Percentiles rank a stretch among this genome's conserved stretches.
Evolutionary conservation across 2,329 filamentous ascomycete species (phyloP).

Genomic region (Pyrenochaeta sp.): DNA sequence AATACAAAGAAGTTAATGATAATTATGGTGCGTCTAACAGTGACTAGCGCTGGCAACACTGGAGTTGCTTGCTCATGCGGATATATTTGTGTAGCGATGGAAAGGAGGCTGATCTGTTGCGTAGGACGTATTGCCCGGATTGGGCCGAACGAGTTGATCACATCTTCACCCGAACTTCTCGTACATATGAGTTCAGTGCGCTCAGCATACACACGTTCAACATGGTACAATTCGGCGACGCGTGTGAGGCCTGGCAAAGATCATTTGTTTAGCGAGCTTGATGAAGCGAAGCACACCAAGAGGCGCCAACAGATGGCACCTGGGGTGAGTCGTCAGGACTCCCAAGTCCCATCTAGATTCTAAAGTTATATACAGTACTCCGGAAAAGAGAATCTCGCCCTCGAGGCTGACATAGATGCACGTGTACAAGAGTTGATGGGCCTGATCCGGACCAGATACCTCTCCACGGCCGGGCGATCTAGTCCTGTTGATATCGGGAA

Average conservation of each 20-base stretch:
- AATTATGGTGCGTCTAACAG: slow-evolving; percentile 28
- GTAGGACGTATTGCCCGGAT: slow-evolving; percentile 53
- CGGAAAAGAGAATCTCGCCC: slow-evolving; percentile 60
- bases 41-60: background rate
- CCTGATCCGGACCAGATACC: slow-evolving; percentile 58
- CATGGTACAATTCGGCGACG: slow-evolving; percentile 41
- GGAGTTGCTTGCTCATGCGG: no score
- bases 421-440: slow-evolving; percentile 56
- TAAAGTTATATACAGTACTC: slow-evolving; percentile 47
- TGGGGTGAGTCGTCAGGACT: slow-evolving; percentile 39
- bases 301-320: slow-evolving; percentile 57
- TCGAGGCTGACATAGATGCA: slow-evolving; percentile 60
- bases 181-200: slow-evolving; percentile 52
- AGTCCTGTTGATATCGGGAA: slow-evolving; percentile 54
- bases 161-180: slow-evolving; percentile 57
- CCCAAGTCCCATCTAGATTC: no score
- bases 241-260: slow-evolving; percentile 60
- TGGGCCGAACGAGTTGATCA: slow-evolving; percentile 59
- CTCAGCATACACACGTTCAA: slow-evolving; percentile 49
- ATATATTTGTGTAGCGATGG: no score
- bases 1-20: slow-evolving; percentile 29
- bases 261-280: slow-evolving; percentile 60
- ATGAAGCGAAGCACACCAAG: slow-evolving; percentile 56
- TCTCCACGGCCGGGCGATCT: slow-evolving; percentile 13
- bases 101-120: no score